Base-by-base conservation (phyloP, 495 filamentous ascomycete species). In the Aspergillus sclerotioniger region DNA sequence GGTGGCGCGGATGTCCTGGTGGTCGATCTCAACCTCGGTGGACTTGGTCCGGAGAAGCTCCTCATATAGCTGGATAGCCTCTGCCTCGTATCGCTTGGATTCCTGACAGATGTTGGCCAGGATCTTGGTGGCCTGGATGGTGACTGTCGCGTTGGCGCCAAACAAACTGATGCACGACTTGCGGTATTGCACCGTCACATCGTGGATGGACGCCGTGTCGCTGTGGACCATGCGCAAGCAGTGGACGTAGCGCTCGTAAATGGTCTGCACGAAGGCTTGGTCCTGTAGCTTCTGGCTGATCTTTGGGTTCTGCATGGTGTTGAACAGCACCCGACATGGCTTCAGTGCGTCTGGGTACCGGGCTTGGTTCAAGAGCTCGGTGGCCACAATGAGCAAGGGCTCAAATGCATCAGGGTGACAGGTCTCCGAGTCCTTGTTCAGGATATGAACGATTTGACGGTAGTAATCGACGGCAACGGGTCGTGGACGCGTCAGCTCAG, bases 51-150 rank as follows among this genome's bases (percentile, higher is more conserved):
- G 62, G 29, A 73, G 63, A 20, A 76, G 60, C 51, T 69, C 61
- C 49, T 73, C 65, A 35, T 71, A 73, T 2, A 74, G 63, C 13
- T 62, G 28, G 21, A 71, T 64, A 3, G 70, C 71, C 43, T 70
- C 67, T 17, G 33, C 43, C 62, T 76, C 70, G 47, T 70, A 72
- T n/a, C 62, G 61, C 62, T 67, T 71, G 13, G 64, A 66, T 51
- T 70, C 68, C 56, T 71, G 71, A 59, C 71, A 72, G 19, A 76
- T 66, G 50, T 62, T 68, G 45, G 73, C 73, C 32, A 76, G 66
- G 2, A 67, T 70, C 61, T 69, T 55, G 6, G 71, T 71, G 0
- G 71, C 67, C 44, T 69, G 63, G 17, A 76, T 65, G 9, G 69
- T 74, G 57, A 76, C 71, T 3, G 67, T 58, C 1, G 73, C 71